Conservation (phyloP, 176 grass and related monocot genomes). For the Luzula sylvatica region DNA sequence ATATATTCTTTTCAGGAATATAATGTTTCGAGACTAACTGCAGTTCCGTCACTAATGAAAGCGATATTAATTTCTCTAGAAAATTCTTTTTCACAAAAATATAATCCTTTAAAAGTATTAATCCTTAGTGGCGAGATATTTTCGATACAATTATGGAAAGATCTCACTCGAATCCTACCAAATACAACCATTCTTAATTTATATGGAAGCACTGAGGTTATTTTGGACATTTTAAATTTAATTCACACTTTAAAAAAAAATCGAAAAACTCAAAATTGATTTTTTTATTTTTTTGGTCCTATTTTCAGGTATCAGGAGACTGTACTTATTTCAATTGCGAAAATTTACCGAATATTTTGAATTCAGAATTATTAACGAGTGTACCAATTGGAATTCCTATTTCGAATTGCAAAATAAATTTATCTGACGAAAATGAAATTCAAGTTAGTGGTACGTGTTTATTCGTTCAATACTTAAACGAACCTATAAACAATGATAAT, state of each 20-base stretch:
- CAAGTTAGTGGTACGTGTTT: conserved; percentile 68
- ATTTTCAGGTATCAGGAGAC: conserved; percentile 82
- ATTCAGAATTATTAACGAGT: conserved; percentile 32
- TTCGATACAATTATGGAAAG: conserved; percentile 49
- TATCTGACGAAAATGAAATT: conserved; percentile 70
- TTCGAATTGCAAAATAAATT: conserved; percentile 62
- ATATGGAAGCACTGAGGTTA: conserved; percentile 87
- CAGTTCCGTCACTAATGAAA: conserved; percentile 70
- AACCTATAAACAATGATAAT: conserved; percentile 8
- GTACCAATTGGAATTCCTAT: conserved; percentile 83
- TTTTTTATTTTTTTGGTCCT: conserved; percentile 8
- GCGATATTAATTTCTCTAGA: conserved; percentile 40
- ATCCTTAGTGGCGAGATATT: conserved; percentile 79
- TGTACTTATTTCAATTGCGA: conserved; percentile 89
- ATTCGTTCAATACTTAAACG: conserved; percentile 55
- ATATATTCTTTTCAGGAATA: conserved; percentile 40
- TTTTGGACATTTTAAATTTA: conserved; percentile 8
- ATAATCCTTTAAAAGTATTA: conserved; percentile 52
- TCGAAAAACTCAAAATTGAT: conserved; percentile 3
- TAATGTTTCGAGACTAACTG: conserved; percentile 59
- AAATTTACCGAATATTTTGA: conserved; percentile 50
- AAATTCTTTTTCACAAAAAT: conserved; percentile 22
- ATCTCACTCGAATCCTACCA: conserved; percentile 41
- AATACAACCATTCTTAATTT: conserved; percentile 64
- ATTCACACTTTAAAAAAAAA: conserved; percentile 1